These are phyloP conservation scores for Xylaria sp. DNA, from an alignment of 2,329 filamentous ascomycete genomes.

Conservation along the genomic window DNA sequence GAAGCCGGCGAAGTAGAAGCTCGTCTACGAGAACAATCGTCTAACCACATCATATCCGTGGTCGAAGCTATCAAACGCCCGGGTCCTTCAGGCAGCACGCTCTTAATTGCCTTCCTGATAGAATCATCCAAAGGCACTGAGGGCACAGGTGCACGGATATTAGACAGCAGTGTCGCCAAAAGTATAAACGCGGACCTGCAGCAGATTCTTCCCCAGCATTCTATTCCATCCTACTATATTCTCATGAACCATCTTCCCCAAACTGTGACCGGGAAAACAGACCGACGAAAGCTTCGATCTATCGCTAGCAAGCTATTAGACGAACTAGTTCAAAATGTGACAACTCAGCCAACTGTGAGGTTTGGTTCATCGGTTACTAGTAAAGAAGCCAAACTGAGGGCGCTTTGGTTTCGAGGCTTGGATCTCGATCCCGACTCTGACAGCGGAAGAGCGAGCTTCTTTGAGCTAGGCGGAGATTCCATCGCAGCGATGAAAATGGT, in stretches of 20 bases:
- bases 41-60: conserved; percentile 12
- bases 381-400: conserved; percentile 23
- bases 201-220: conserved; percentile 29
- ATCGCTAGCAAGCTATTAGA: conserved; percentile 21
- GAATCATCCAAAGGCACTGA: background rate
- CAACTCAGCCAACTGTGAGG: background rate
- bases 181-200: conserved; percentile 18
- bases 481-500: conserved; percentile 30
- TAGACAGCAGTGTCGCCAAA: conserved; percentile 12
- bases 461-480: conserved; percentile 26
- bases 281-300: conserved; percentile 26
- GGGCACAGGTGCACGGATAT: conserved; percentile 13
- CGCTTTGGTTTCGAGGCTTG: conserved; percentile 21
- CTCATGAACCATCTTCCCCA: conserved; percentile 17
- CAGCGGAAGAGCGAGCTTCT: conserved; percentile 14
- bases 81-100: background rate
- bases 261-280: conserved; percentile 28
- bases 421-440: conserved; percentile 15
- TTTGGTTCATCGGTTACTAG: conserved; percentile 17
- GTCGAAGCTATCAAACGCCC: conserved; percentile 23
- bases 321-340: conserved; percentile 11
- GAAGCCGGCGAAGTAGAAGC: conserved; percentile 28
- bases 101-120: conserved; percentile 25
- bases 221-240: conserved; percentile 24
- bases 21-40: conserved; percentile 18